Base-by-base conservation (phyloP, 371 early-diverging fungal species). In the Mucor piriformis region DNA sequence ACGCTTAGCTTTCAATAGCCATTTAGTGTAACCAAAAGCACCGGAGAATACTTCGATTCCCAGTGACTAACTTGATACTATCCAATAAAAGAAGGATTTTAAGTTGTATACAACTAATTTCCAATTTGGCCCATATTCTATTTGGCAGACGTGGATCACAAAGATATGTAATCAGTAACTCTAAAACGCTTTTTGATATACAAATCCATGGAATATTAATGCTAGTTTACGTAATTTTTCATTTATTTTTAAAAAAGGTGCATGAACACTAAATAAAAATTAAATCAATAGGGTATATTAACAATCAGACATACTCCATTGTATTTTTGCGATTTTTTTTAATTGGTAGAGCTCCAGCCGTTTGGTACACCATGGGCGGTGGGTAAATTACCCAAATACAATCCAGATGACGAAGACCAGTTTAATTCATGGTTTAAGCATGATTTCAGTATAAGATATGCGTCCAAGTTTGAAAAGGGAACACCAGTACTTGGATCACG, bases 401-500 rank as follows among this genome's bases (percentile, higher is more conserved):
- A 33, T 7, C 64, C 70, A 20, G 50, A 32, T 2, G 57, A 18
- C 20, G 79, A 54, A 8, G 72, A 78, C 87, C 87, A 87, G 0
- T 60, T 66, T 57, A 64, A 67, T 21, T 74, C 47, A 48, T 82
- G 69, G 7, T 60, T 23, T 8, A 74, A 37, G 24, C 79, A 72
- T 1, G 64, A 43, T 33, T 70, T 73, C 1, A 91, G 64, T 8
- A 67, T 67, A n/a, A 62, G 63, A 69, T 79, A 89, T 0, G 91
- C 87, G 2, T 84, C 74, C 42, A 67, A 67, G 55, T 82, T 85
- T 2, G 88, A 84, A 63, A 84, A 91, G 0, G 90, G 91, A 6
- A 87, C 73, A 10, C 66, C 70, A 2, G 87, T 84, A 16, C 43
- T 58, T 3, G 90, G 90, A 57, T 89, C 88, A 13, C 73, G 74